These are phyloP conservation scores for Prinsepia uniflora DNA, from an alignment of 306 rosid species.

Conservation along the genomic window DNA sequence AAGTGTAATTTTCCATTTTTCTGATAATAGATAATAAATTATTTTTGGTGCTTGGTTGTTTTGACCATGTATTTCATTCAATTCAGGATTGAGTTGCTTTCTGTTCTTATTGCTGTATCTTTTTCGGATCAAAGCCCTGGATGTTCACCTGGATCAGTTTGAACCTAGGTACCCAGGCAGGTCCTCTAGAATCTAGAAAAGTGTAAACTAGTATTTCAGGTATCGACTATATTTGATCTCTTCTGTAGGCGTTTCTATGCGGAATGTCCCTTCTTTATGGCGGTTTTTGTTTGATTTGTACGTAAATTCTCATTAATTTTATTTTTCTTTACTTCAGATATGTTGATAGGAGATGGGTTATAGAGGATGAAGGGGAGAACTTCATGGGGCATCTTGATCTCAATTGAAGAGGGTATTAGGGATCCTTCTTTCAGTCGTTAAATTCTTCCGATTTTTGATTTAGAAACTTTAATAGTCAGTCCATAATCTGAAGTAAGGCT, in stretches of 20 bases:
- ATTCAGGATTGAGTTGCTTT: slow-evolving; percentile 44
- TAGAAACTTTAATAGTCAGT: not conserved
- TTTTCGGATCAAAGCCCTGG: slow-evolving; percentile 43
- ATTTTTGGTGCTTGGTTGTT: slow-evolving; percentile 19
- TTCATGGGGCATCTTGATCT: slow-evolving; percentile 24
- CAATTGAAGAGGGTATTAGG: slow-evolving; percentile 26
- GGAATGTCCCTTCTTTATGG: not conserved
- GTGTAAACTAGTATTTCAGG: slow-evolving; percentile 33
- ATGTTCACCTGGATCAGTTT: slow-evolving; percentile 14
- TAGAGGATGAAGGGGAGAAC: slow-evolving; percentile 24
- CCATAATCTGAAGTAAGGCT: slow-evolving; percentile 1
- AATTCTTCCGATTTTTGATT: not conserved
- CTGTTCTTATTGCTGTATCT: slow-evolving; percentile 41
- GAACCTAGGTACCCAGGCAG: not conserved
- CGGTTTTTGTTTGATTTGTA: not conserved
- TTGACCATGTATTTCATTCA: slow-evolving; percentile 38
- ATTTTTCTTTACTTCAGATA: slow-evolving; percentile 29
- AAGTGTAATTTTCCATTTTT: slow-evolving; percentile 26
- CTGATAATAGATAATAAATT: slow-evolving; percentile 14
- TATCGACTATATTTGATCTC: slow-evolving; percentile 17
- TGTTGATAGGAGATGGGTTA: slow-evolving; percentile 21
- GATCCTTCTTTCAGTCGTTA: slow-evolving; percentile 10
- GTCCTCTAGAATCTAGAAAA: slow-evolving; percentile 26
- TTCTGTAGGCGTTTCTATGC: slow-evolving; percentile 4
- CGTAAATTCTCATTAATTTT: slow-evolving; percentile 20